These are phyloP conservation scores for Dothideomycetes sp. DNA, from an alignment of 2,329 filamentous ascomycete species.

Conservation along the genomic window DNA sequence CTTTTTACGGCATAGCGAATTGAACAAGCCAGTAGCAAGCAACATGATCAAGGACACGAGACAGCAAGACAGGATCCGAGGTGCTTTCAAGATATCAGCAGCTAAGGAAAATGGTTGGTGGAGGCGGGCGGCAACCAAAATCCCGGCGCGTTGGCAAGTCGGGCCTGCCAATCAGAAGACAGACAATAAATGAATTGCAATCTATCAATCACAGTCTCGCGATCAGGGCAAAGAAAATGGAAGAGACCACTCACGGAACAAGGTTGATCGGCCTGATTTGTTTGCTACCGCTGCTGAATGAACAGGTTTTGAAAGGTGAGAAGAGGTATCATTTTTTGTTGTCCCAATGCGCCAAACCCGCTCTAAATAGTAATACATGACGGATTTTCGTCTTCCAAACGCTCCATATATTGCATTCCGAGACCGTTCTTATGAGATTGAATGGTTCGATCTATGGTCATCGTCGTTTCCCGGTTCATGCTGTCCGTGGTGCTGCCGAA, in stretches of 20 bases:
- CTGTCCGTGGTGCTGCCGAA: background rate
- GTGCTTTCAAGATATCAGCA: no score
- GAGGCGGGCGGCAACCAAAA: no score
- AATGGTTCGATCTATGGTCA: background rate
- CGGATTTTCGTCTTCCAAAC: slow-evolving; percentile 4
- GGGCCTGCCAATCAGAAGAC: no score
- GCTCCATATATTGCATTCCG: slow-evolving; percentile 1
- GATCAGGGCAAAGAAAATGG: no score
- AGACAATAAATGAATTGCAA: no score
- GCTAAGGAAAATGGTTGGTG: no score
- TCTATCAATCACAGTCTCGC: no score
- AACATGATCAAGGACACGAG: no score
- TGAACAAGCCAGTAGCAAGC: no score
- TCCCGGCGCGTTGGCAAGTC: no score
- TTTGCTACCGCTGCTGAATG: background rate
- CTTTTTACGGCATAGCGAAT: no score
- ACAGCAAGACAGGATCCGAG: no score
- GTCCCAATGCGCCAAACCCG: slow-evolving; percentile 5
- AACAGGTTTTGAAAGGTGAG: slow-evolving; percentile 1
- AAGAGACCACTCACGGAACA: slow-evolving; percentile 2
- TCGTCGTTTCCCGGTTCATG: background rate
- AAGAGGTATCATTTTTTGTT: slow-evolving; percentile 8
- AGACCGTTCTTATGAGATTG: slow-evolving; percentile 1
- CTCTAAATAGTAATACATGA: slow-evolving; percentile 5
- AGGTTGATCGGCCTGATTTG: background rate